Evolutionary conservation across 768 basidiomycete genomes (phyloP).

Genomic region (Tylopilus rubrobrunneus): DNA sequence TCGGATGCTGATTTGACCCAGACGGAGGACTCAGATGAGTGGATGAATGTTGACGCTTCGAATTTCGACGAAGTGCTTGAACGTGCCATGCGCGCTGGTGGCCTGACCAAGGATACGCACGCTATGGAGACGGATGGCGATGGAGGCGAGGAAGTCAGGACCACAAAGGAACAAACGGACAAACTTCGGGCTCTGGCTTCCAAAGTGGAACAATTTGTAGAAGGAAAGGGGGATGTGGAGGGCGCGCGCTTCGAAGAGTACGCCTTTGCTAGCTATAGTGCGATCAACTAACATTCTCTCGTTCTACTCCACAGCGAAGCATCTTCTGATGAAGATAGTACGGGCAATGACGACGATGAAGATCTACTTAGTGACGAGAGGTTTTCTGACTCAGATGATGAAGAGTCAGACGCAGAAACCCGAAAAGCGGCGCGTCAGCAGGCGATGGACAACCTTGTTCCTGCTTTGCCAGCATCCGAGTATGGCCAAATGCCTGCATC

Average conservation of each 20-base stretch:
- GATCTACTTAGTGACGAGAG: conserved; percentile 43
- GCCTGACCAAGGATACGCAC: conserved; percentile 19
- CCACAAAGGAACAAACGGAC: conserved; percentile 63
- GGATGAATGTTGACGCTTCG: conserved; percentile 78
- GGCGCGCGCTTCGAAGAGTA: conserved; percentile 92
- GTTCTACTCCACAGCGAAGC: conserved; percentile 45
- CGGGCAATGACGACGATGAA: conserved; percentile 14
- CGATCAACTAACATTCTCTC: neutral
- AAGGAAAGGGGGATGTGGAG: conserved; percentile 83
- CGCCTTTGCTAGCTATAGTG: conserved; percentile 27
- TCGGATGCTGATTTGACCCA: conserved; percentile 13
- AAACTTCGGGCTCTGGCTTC: conserved; percentile 73
- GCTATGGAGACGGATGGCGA: conserved; percentile 50
- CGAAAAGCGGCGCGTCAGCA: conserved; percentile 45
- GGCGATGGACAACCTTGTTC: conserved; percentile 79
- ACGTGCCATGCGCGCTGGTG: conserved; percentile 28
- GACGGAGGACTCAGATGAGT: conserved; percentile 74
- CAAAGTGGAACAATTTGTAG: conserved; percentile 87
- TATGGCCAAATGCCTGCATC: conserved; percentile 86
- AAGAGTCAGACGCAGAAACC: conserved; percentile 33
- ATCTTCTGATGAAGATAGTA: conserved; percentile 60
- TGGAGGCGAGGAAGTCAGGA: conserved; percentile 34
- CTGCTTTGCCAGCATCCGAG: conserved; percentile 72
- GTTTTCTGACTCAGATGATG: conserved; percentile 43
- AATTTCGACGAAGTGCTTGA: conserved; percentile 75